phyloP scores from a whole-genome alignment of 306 rosid species.

The Medicago truncatula region DNA sequence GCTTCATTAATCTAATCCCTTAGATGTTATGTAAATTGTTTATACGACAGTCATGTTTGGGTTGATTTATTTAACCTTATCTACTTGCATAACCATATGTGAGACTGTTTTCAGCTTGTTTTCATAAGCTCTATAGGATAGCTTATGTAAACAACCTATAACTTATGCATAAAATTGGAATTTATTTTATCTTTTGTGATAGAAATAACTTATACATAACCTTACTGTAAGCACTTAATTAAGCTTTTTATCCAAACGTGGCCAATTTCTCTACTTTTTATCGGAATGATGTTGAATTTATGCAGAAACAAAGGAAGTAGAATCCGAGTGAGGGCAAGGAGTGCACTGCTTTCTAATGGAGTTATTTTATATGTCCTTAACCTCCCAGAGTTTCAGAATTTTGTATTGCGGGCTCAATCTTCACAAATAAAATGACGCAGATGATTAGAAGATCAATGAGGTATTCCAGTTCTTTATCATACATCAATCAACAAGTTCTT shows the following conservation, averaged over 20 bases:
- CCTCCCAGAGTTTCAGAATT: neutral
- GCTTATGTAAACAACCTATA: too few species aligned
- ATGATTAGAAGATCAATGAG: neutral
- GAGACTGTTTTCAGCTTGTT: neutral
- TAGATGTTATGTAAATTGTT: too few species aligned
- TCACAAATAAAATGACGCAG: neutral
- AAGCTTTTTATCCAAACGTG: neutral
- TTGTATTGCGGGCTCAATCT: neutral
- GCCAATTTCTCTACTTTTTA: conserved; percentile 13
- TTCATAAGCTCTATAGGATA: neutral
- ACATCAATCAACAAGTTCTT: neutral
- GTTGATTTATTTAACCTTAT: too few species aligned
- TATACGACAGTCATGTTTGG: too few species aligned
- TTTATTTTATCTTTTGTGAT: too few species aligned
- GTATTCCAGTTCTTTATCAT: too few species aligned
- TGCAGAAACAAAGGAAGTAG: conserved; percentile 2
- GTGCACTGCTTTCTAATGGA: neutral
- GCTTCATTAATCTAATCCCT: too few species aligned
- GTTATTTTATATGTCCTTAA: neutral
- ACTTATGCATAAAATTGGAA: too few species aligned
- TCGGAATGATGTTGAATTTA: neutral
- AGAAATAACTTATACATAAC: too few species aligned
- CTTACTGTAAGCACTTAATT: neutral
- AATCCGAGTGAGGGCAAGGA: neutral
- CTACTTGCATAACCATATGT: too few species aligned